Conservation (phyloP, 805 yeast species). For the Saccharomycopsis javanensis region DNA sequence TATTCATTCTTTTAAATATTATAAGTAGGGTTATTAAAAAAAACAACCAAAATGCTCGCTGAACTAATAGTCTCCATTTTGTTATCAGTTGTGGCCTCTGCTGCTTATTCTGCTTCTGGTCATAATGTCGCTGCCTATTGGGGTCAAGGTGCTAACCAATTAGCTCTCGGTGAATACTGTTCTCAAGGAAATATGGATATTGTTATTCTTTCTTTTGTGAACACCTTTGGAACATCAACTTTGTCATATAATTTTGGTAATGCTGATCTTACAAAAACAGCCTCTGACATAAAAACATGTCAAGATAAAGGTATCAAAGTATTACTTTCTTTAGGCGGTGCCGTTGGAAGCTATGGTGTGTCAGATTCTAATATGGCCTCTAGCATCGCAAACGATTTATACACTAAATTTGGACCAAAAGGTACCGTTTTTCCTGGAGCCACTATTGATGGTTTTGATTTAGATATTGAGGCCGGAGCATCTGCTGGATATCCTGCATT, state of each 20-base stretch:
- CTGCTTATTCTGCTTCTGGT: slow-evolving; percentile 4
- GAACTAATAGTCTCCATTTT: neutral
- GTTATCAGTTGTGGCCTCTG: neutral
- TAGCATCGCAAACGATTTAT: slow-evolving; percentile 3
- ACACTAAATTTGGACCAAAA: slow-evolving; percentile 11
- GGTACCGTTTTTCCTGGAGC: slow-evolving; percentile 42
- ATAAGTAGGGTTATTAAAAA: neutral
- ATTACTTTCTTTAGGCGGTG: slow-evolving; percentile 55
- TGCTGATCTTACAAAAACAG: slow-evolving; percentile 25
- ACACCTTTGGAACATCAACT: slow-evolving; percentile 34
- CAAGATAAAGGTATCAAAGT: slow-evolving; percentile 73
- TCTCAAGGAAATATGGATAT: slow-evolving; percentile 41
- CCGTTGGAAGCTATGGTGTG: slow-evolving; percentile 49
- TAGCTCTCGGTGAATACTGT: slow-evolving; percentile 42
- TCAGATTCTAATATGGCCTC: slow-evolving; percentile 7
- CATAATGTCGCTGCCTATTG: slow-evolving; percentile 55
- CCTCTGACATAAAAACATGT: slow-evolving; percentile 61
- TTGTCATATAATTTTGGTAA: slow-evolving; percentile 35
- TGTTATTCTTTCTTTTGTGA: slow-evolving; percentile 16
- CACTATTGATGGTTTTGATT: slow-evolving; percentile 82
- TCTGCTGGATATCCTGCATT: slow-evolving; percentile 57
- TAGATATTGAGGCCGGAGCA: slow-evolving; percentile 67
- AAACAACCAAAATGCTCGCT: neutral
- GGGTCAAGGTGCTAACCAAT: slow-evolving; percentile 51
- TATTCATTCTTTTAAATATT: neutral